Percentiles rank a stretch among this genome's conserved stretches.
phyloP scores from a whole-genome alignment of 108 stramenopile species.

The Thalassiosira profunda region DNA sequence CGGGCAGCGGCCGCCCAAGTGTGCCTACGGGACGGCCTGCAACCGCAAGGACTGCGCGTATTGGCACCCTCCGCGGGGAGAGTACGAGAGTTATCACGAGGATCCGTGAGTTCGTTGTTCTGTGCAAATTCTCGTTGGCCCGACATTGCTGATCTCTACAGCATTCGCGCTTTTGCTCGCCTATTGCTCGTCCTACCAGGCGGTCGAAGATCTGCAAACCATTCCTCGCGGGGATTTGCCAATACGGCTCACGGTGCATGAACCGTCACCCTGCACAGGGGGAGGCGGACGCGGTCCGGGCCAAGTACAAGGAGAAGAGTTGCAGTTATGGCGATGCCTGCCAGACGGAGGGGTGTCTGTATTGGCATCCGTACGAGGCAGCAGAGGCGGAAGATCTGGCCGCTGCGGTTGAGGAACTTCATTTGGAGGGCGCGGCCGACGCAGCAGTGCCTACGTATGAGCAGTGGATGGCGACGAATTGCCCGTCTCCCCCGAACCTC shows the following conservation, averaged over 20 bases:
- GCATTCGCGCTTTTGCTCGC: not conserved
- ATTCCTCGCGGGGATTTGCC: constrained; percentile 79
- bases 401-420: constrained; percentile 5
- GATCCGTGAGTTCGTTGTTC: constrained; percentile 51
- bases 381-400: constrained; percentile 17
- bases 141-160: not conserved
- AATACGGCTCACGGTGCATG: constrained; percentile 67
- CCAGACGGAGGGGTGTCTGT: constrained; percentile 81
- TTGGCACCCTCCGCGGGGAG: constrained; percentile 43
- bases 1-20: constrained; percentile 48
- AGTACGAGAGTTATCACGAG: constrained; percentile 47
- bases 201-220: constrained; percentile 63
- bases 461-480: constrained; percentile 41
- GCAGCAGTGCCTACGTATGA: constrained; percentile 28
- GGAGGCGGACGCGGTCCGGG: constrained; percentile 64
- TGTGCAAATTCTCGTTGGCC: not conserved
- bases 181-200: not conserved
- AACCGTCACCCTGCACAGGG: constrained; percentile 79
- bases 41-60: constrained; percentile 77
- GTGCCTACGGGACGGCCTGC: constrained; percentile 74
- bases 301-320: constrained; percentile 64
- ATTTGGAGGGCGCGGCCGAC: constrained; percentile 5
- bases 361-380: constrained; percentile 73
- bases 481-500: constrained; percentile 40
- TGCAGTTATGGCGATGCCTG: constrained; percentile 83